Evolutionary conservation across 2,329 filamentous ascomycete genomes (phyloP), one percentile per base, ranked within the genome.

Genomic region (Ophiocordyceps camponoti-rufipedis): DNA sequence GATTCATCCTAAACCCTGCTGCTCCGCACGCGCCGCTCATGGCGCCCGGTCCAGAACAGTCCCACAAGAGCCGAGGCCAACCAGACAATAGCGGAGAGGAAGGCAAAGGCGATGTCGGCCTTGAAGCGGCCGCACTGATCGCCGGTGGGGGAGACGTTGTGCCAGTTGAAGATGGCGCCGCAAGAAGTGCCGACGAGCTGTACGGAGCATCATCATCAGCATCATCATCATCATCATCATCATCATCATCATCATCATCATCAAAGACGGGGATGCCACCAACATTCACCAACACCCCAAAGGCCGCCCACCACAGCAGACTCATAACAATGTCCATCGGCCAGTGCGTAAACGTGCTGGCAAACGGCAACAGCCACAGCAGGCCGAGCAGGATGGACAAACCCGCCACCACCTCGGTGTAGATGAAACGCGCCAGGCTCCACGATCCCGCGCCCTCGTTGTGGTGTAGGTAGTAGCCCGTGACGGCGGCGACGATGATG

Each of bases 361-460:
- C 72, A 56, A 84, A 83, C 2, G 84, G 84, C 39, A 88, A 68
- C 28, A 87, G 68, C 75, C 82, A 85, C 50, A 88, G 58, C 28
- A 88, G 62, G 5, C 75, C 68, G n/a, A 85, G 65, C 39, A 88
- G 59, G 46, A 87, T 75, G 12, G 78, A 75, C 16, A 88, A 55
- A 18, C 70, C 78, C 3, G 84, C 79, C 38, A 87, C 70, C 16
- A 85, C 74, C 55, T 82, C 74, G 42, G 81, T 75, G 66, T 85
- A 88, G 62, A 88, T 85, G 65, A 80, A 78, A 47, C 82, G 78
- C 33, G 71, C 77, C 10, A 59, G 55, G 38, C 73, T 63, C 69
- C 74, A 78, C 61, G 45, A 69, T 67, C 33, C 66, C 59, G 19
- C 64, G 23, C 23, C 23, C 23, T 23, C 48, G 44, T 65, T 64